Base-by-base conservation (phyloP, 768 basidiomycete species). In the Lentinula detonsa region DNA sequence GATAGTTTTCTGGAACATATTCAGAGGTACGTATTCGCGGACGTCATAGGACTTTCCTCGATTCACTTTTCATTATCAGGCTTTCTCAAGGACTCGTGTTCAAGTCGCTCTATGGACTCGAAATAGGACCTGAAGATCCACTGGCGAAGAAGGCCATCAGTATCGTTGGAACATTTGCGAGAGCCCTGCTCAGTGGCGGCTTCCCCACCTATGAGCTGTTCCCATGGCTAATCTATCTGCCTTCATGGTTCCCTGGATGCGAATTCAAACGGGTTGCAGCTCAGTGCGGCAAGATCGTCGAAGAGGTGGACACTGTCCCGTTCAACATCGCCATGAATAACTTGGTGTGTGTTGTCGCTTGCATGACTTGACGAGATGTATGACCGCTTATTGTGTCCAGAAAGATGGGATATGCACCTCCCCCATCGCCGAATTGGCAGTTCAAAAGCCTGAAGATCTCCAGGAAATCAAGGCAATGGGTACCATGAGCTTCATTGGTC, bases 21-120 rank as follows among this genome's bases (percentile, higher is more conserved):
- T 37, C 18, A 49, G 39, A 61, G 51, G 59, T 61, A 51, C 50
- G 64, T 59, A 23, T 4, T 31, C 15, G 15, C 18, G 16, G 21
- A 18, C 13, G 13, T 15, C 33, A 59, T 46, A 0, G 37, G n/a
- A 33, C 13, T 15, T 1, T 35, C 5, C 2, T 3, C 18, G 33
- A 49, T 37, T 51, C 31, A 21, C 33, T 45, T 48, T 45, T 43
- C 45, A 40, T 43, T 21, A 7, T 48, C 16, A n/a, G 49, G 18
- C 43, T 43, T 65, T 65, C 68, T 1, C 68, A 70, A 16, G 69
- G 70, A 28, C 69, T 70, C n/a, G 72, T 72, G 31, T 71, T 74
- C 70, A 59, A 61, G 8, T 63, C 69, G 28, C 67, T 72, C 16
- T 76, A 76, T 49, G 75, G 73, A 10, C 73, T 75, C 42, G 69